Conservation (phyloP, 176 grass and related monocot species). For the Calamus simplicifolius region DNA sequence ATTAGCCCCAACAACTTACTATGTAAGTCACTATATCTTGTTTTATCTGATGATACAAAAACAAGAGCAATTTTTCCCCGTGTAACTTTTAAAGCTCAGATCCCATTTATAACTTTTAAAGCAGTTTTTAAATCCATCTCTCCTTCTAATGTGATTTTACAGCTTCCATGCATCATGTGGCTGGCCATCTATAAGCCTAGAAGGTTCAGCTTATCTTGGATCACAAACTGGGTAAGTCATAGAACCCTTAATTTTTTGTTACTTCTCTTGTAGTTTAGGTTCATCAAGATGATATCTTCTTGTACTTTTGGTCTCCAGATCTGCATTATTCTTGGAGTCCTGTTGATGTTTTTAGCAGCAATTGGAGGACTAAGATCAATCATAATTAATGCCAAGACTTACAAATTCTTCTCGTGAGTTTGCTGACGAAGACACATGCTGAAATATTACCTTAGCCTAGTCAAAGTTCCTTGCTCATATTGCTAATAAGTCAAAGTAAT, state of each 20-base stretch:
- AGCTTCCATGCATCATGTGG: slow-evolving; percentile 15
- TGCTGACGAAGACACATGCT: neutral
- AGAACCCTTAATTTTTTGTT: neutral
- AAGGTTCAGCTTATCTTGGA: slow-evolving; percentile 1
- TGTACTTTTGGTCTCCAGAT: neutral
- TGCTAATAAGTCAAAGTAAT: too few species aligned
- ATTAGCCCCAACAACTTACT: slow-evolving; percentile 47
- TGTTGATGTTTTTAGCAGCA: slow-evolving; percentile 1
- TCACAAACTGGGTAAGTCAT: slow-evolving; percentile 9
- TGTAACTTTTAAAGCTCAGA: too few species aligned
- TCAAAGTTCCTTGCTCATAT: too few species aligned
- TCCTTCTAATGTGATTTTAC: neutral
- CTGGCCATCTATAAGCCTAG: neutral
- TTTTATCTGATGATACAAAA: neutral
- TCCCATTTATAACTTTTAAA: too few species aligned
- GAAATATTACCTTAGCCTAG: too few species aligned
- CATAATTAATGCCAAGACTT: neutral
- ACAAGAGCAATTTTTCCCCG: neutral
- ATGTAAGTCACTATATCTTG: slow-evolving; percentile 23
- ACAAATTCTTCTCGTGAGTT: slow-evolving; percentile 2
- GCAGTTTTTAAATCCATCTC: too few species aligned
- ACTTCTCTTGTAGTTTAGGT: neutral
- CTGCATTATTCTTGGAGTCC: slow-evolving; percentile 1
- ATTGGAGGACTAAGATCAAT: slow-evolving; percentile 4
- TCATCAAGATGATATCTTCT: neutral